Evolutionary conservation across 306 rosid species (phyloP).

Genomic region (Cicer yamashitae): DNA sequence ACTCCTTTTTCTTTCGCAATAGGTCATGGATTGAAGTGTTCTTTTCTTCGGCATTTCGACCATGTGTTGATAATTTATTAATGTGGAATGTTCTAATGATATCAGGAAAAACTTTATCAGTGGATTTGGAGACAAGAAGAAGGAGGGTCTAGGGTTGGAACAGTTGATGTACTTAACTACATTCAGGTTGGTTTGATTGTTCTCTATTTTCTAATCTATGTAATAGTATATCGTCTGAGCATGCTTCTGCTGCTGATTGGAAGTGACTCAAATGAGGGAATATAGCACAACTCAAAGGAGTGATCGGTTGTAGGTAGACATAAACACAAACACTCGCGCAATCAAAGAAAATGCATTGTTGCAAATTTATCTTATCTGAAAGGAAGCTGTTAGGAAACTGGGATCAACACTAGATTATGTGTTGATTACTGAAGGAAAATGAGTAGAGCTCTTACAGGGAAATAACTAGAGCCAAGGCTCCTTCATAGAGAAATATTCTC

Average conservation of each 20-base stretch:
- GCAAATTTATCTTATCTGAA: too few relatives aligned
- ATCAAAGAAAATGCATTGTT: too few relatives aligned
- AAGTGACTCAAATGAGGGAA: background rate
- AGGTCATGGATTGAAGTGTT: background rate
- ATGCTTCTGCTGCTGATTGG: background rate
- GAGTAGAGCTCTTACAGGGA: background rate
- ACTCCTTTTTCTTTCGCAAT: background rate
- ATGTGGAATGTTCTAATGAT: constrained; percentile 27
- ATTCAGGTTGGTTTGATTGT: constrained; percentile 61
- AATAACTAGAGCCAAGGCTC: background rate
- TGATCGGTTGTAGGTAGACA: too few relatives aligned
- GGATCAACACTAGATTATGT: background rate
- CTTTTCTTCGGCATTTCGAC: background rate
- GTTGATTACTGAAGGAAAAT: background rate
- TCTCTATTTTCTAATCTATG: background rate
- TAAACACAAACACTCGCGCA: too few relatives aligned
- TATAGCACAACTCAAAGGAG: too few relatives aligned
- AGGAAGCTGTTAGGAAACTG: background rate
- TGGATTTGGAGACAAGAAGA: constrained; percentile 90
- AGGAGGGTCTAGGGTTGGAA: constrained; percentile 73
- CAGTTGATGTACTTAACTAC: constrained; percentile 68
- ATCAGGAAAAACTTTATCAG: constrained; percentile 85
- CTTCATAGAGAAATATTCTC: background rate
- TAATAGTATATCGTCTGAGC: background rate
- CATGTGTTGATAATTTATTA: constrained; percentile 25